Evolutionary conservation across 352 stramenopile species (phyloP).

Genomic region (Hyaloperonospora brassicae): DNA sequence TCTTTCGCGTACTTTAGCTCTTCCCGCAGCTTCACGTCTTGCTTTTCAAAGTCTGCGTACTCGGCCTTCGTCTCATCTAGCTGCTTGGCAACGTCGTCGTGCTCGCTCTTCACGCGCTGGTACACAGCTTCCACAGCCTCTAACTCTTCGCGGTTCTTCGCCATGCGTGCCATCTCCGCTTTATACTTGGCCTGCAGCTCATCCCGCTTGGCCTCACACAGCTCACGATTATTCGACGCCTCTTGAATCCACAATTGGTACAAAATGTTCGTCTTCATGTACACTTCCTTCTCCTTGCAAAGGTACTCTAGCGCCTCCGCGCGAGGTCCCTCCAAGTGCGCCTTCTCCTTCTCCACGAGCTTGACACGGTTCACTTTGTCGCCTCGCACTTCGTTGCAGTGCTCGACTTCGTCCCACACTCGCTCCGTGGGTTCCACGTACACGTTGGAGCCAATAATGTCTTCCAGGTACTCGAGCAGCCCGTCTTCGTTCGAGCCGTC

Average conservation of each 20-base stretch:
- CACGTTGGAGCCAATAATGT: conserved; percentile 99
- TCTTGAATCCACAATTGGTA: conserved; percentile 92
- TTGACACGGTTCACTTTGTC: conserved; percentile 98
- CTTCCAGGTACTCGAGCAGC: conserved; percentile 98
- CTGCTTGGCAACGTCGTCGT: conserved; percentile 77
- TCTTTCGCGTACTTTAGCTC: conserved; percentile 95
- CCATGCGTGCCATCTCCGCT: conserved; percentile 60
- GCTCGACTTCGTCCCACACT: conserved; percentile 90
- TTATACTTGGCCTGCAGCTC: conserved; percentile 75
- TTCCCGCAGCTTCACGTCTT: conserved; percentile 96
- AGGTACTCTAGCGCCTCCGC: conserved; percentile 92
- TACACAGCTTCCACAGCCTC: conserved; percentile 77
- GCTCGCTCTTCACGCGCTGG: conserved; percentile 69
- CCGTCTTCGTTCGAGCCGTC: conserved; percentile 92
- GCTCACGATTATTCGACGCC: conserved; percentile 59
- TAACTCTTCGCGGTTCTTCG: conserved; percentile 71
- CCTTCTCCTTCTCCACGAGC: conserved; percentile 96
- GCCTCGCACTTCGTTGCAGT: conserved; percentile 83
- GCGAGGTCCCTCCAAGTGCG: conserved; percentile 91
- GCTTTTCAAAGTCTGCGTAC: conserved; percentile 93
- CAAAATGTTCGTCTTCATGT: conserved; percentile 93
- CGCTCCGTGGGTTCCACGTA: conserved; percentile 94
- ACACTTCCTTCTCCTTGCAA: conserved; percentile 93
- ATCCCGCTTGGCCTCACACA: conserved; percentile 54
- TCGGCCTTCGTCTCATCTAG: conserved; percentile 88